Base-by-base conservation (phyloP, 805 yeast genomes). In the Nakazawaea anatomiae region DNA sequence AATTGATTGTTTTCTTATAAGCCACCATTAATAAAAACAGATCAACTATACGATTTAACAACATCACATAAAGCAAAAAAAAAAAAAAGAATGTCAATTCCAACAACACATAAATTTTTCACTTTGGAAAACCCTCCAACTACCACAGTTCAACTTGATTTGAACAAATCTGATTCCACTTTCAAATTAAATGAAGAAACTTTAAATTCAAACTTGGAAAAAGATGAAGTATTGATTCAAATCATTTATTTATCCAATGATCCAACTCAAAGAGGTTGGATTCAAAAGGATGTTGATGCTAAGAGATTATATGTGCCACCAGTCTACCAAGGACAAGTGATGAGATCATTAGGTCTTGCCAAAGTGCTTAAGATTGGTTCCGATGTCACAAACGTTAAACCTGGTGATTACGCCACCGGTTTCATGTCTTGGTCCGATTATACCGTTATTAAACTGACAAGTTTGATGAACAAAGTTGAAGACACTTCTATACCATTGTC, bases 211-310 rank as follows among this genome's bases (percentile, higher is more conserved):
- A 49, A 10, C n/a, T 42, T 4, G 43, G 27, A 9, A 38, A 12
- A 12, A 29, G 70, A 71, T 44, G 73, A 78, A 46, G 48, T 80
- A 10, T 60, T 76, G 11, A 63, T 79, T n/a, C 74, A 79, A 60
- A 60, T 69, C 2, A 55, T 74, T 42, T 74, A 71, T 53, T 54
- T 80, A 8, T 78, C 85, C 28, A 77, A 81, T 56, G 86, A 82
- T 59, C 86, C 87, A 11, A 79, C 85, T 14, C 83, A 80, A 58
- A 79, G 82, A 62, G 71, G 72, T 45, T 79, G 85, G 82, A 79
- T 80, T 53, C 65, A 66, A 43, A 70, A 69, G 51, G 65, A 59
- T 48, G 57, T 55, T 30, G 62, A 68, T 47, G 57, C 68, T 2
- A 55, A 60, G 46, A 62, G 68, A 55, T 50, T 58, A 39, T 73